Evolutionary conservation across 2,329 filamentous ascomycete genomes (phyloP), one percentile per base, ranked within the genome.

Genomic region (Ophidiomyces ophidiicola): DNA sequence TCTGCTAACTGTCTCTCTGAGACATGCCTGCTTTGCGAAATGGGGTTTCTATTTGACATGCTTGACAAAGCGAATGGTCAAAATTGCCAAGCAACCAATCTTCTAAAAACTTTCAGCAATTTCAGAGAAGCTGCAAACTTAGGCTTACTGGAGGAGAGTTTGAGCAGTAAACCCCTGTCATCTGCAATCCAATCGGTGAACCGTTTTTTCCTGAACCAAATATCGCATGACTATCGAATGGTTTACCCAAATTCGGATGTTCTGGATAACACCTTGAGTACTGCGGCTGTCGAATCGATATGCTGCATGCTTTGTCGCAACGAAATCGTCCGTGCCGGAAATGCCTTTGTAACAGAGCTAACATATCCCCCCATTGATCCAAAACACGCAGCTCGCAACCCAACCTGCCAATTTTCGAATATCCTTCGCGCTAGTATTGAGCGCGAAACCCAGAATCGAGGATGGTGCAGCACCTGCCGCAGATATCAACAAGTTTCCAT

Each of bases 41-140:
- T 98, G 48, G 90, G 90, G 1, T 98, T 90, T 56, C 67, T 98
- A 6, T 92, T 94, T 51, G 92, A 98, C 55, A 98, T 98, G 90
- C 71, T 98, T 17, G 82, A 96, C 52, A 98, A 96, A 57, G 90
- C 90, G 2, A 81, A 82, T 46, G 88, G 87, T 0, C 81, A 87
- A 41, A 93, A 92, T 44, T 98, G 90, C 50, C 90, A 98, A 56
- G 90, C 90, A 10, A 94, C 88, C 0, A 98, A 98, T 54, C 73
- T 98, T 46, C 67, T 96, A 21, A 93, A 90, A 58, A 83, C 86
- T 0, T 78, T 98, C 42, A 87, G 83, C 56, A 80, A 78, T 47
- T 80, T 86, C 45, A 78, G 83, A 2, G 82, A 87, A 66, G 80
- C 82, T 32, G 74, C 74, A 0, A 81, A 77, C 14, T 63, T 93